Conservation (phyloP, 176 grass and related monocot species). For the Elaeis guineensis region DNA sequence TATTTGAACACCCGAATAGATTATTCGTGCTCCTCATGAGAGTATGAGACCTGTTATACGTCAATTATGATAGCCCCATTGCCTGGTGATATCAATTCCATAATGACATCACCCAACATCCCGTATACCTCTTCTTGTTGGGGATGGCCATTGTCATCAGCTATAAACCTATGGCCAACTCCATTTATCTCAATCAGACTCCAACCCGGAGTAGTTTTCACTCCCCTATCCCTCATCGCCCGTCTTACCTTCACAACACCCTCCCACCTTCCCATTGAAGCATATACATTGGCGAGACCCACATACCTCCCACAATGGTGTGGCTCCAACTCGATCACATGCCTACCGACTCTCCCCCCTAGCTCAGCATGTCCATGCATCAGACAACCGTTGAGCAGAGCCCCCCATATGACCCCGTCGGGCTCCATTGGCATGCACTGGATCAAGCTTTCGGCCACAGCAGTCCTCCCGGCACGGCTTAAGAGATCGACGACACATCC, state of each 20-base stretch:
- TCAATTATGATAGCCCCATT: no score
- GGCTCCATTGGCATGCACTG: constrained; percentile 5
- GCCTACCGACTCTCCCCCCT: background rate
- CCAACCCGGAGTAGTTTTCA: background rate
- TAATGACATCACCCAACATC: background rate
- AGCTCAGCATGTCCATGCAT: background rate
- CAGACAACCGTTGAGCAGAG: constrained; percentile 8
- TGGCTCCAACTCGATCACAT: constrained; percentile 3
- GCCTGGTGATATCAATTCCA: background rate
- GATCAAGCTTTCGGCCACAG: constrained; percentile 1
- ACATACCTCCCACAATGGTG: constrained; percentile 8
- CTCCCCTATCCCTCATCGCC: constrained; percentile 1
- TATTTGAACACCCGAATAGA: no score
- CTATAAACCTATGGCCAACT: background rate
- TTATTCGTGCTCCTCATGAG: no score
- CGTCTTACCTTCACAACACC: background rate
- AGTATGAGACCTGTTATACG: no score
- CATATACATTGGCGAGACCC: constrained; percentile 13
- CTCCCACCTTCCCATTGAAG: constrained; percentile 3
- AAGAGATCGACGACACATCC: constrained; percentile 13
- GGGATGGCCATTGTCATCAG: background rate
- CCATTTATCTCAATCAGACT: constrained; percentile 1
- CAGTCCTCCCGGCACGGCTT: background rate
- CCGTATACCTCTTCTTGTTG: background rate
- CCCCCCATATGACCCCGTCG: constrained; percentile 8